Conservation (phyloP, 108 stramenopile genomes). For the Stephanodiscus minutulus region DNA sequence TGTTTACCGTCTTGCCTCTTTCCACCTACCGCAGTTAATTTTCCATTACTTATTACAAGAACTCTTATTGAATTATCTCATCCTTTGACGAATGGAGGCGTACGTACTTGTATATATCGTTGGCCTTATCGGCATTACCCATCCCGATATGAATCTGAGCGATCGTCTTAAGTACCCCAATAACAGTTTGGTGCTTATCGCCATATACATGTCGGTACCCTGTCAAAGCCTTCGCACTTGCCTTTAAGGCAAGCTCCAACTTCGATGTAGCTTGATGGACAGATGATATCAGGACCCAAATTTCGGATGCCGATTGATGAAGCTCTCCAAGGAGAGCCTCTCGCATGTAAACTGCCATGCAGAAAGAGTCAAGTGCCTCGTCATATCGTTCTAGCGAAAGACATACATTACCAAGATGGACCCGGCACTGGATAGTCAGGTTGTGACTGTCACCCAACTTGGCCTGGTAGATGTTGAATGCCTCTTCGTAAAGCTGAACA, state of each 20-base stretch:
- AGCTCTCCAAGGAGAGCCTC: constrained; percentile 47
- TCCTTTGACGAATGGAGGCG: constrained; percentile 24
- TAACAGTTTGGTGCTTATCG: constrained; percentile 40
- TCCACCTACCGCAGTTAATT: too few species aligned
- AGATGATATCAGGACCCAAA: constrained; percentile 42
- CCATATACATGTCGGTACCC: constrained; percentile 45
- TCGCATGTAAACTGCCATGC: constrained; percentile 57
- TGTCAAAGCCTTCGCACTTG: constrained; percentile 47
- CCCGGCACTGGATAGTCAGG: constrained; percentile 33
- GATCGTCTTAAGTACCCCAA: constrained; percentile 35
- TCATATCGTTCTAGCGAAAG: constrained; percentile 40
- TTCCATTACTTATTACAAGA: too few species aligned
- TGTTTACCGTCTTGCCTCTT: too few species aligned
- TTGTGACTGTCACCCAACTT: constrained; percentile 37
- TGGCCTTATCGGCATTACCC: constrained; percentile 45
- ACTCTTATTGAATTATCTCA: neutral
- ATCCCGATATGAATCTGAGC: constrained; percentile 35
- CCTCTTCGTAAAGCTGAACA: constrained; percentile 32
- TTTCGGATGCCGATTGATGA: constrained; percentile 41
- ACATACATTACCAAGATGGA: constrained; percentile 25
- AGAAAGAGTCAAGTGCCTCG: constrained; percentile 45
- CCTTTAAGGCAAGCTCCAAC: constrained; percentile 41
- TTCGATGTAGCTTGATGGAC: constrained; percentile 30
- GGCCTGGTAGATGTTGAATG: constrained; percentile 45
- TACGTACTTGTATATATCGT: constrained; percentile 42